Conservation (phyloP, 2,329 filamentous ascomycete genomes). For the Sphaceloma murrayae region DNA sequence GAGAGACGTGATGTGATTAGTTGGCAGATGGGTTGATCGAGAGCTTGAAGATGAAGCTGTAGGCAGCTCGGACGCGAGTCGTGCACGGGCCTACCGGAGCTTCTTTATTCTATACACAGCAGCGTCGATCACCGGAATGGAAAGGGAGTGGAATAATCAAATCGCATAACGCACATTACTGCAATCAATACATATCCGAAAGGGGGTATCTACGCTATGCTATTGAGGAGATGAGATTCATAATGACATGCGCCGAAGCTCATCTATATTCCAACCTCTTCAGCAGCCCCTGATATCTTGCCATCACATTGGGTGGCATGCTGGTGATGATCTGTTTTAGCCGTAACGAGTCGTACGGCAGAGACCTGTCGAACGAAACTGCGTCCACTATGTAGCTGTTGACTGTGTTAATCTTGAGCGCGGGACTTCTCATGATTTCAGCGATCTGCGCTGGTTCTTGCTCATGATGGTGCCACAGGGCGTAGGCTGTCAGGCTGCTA, state of each 20-base stretch:
- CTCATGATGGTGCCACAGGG: slow-evolving; percentile 52
- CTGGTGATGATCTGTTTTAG: slow-evolving; percentile 22
- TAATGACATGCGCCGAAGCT: not conserved
- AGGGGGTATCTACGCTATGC: slow-evolving; percentile 12
- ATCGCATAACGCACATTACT: too few relatives aligned
- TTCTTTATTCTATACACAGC: too few relatives aligned
- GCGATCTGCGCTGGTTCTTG: slow-evolving; percentile 45
- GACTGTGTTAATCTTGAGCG: slow-evolving; percentile 49
- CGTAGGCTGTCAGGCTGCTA: slow-evolving; percentile 48
- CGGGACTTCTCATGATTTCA: slow-evolving; percentile 49
- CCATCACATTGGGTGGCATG: slow-evolving; percentile 21
- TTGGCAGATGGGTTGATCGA: not conserved
- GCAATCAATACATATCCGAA: not conserved
- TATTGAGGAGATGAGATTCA: not conserved
- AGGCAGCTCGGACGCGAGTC: slow-evolving; percentile 2
- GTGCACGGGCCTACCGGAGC: slow-evolving; percentile 6
- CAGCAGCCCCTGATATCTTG: slow-evolving; percentile 20
- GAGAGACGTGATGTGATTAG: not conserved
- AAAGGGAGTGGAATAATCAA: too few relatives aligned
- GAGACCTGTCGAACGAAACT: slow-evolving; percentile 39
- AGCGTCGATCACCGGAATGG: too few relatives aligned
- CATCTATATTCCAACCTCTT: not conserved
- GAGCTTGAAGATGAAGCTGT: not conserved
- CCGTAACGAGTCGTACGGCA: slow-evolving; percentile 39
- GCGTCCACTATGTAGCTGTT: slow-evolving; percentile 50